These are phyloP conservation scores for Diaporthe sp. DNA, from an alignment of 2,329 filamentous ascomycete genomes.

Conservation along the genomic window DNA sequence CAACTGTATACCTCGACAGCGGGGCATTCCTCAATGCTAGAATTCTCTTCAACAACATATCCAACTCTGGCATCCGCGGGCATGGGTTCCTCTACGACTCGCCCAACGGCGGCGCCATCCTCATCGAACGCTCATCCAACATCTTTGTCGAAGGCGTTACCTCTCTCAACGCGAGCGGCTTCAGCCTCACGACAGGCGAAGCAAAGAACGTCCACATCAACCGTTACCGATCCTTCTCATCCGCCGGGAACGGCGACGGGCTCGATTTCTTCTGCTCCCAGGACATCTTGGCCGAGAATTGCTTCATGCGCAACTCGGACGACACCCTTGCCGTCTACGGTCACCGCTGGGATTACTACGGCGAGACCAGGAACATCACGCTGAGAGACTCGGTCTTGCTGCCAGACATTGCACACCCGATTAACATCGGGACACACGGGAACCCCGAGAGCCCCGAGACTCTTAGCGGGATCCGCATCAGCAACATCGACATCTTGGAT, in stretches of 20 bases:
- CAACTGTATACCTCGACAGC: slow-evolving; percentile 13
- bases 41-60: slow-evolving; percentile 1
- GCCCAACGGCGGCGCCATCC: slow-evolving; percentile 24
- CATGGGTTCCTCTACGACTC: slow-evolving; percentile 12
- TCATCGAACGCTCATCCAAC: slow-evolving; percentile 20
- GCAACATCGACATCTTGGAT: slow-evolving; percentile 55
- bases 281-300: slow-evolving; percentile 48
- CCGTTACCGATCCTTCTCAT: slow-evolving; percentile 15
- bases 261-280: slow-evolving; percentile 47
- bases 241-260: slow-evolving; percentile 44
- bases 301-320: slow-evolving; percentile 55
- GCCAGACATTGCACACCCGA: slow-evolving; percentile 52
- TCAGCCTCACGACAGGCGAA: slow-evolving; percentile 20
- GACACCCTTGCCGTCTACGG: slow-evolving; percentile 53
- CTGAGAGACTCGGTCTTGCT: slow-evolving; percentile 50
- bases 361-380: slow-evolving; percentile 52
- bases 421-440: slow-evolving; percentile 55
- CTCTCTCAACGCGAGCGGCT: slow-evolving; percentile 12
- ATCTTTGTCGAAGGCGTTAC: slow-evolving; percentile 20
- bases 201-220: slow-evolving; percentile 16
- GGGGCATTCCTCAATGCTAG: slow-evolving; percentile 18
- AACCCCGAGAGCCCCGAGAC: slow-evolving; percentile 52
- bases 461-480: slow-evolving; percentile 47
- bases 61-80: slow-evolving; percentile 24
- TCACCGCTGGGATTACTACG: slow-evolving; percentile 51